Base-by-base conservation (phyloP, 78 protist genomes). In the Protostelium mycophagum region DNA sequence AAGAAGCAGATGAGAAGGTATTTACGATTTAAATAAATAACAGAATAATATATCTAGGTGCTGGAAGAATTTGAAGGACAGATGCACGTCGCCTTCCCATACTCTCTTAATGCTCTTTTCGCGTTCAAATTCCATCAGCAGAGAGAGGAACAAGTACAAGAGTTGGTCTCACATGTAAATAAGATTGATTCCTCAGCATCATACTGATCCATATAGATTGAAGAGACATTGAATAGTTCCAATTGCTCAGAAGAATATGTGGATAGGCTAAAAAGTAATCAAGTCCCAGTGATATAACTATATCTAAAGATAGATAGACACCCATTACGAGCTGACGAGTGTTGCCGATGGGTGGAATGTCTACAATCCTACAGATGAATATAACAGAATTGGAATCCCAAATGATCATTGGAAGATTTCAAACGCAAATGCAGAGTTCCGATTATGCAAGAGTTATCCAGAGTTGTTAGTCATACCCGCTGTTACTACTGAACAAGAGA, bases 321-420 rank as follows among this genome's bases (percentile, higher is more conserved):
- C n/a, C n/a, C n/a, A n/a, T n/a, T n/a, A n/a, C n/a, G n/a, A 51
- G 73, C 73, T 5, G 73, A 51, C 5, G 73, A 51, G 73, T n/a
- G n/a, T n/a, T n/a, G n/a, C n/a, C n/a, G 73, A 51, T 51, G 94
- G 95, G 16, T 92, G 94, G 94, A 92, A 63, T 36, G 38, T 86
- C 0, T 89, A 92, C 85, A 38, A n/a, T 37, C 86, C 86, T 1
- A 34, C 88, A 5, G 94, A 92, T 34, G 95, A 93, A 34, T 94
- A 84, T 38, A 91, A 91, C 0, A 86, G 96, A 35, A 87, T 92
- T 89, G 96, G 96, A 34, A 87, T 94, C 5, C 96, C 96, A 1
- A 91, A 91, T 16, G 93, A 83, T 31, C 89, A 90, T 16, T 96
- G 97, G 97, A 92, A 93, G 0, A 37, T 95, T 34, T 39, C 95